phyloP scores from a whole-genome alignment of 306 rosid genomes.

The Vigna mungo region DNA sequence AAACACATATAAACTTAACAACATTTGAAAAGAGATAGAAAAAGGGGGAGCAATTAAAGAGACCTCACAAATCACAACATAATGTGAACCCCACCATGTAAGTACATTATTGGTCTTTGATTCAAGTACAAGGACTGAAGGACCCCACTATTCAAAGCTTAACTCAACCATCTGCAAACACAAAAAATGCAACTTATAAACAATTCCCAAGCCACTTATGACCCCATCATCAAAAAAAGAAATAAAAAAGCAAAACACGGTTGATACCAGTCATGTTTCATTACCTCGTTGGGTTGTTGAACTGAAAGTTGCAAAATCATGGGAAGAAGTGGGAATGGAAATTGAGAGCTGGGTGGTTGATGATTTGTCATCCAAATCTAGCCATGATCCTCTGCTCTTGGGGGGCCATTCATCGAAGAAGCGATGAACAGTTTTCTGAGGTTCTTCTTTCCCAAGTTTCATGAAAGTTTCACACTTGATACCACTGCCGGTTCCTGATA shows the following conservation, averaged over 20 bases:
- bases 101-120: slow-evolving; percentile 58
- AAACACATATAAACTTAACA: slow-evolving; percentile 51
- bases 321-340: slow-evolving; percentile 76
- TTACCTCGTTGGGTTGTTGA: slow-evolving; percentile 62
- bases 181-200: slow-evolving; percentile 12
- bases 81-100: slow-evolving; percentile 43
- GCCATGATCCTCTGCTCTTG: slow-evolving; percentile 75
- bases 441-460: slow-evolving; percentile 62
- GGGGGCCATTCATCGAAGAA: slow-evolving; percentile 96
- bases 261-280: background rate
- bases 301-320: slow-evolving; percentile 70
- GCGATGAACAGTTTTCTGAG: slow-evolving; percentile 85
- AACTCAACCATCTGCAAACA: slow-evolving; percentile 68
- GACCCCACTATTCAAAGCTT: slow-evolving; percentile 49
- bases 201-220: slow-evolving; percentile 1
- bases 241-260: background rate
- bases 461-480: slow-evolving; percentile 42
- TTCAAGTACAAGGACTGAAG: slow-evolving; percentile 44
- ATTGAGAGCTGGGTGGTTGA: slow-evolving; percentile 91
- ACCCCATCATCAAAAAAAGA: background rate
- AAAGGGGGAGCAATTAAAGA: slow-evolving; percentile 22
- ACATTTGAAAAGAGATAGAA: slow-evolving; percentile 19
- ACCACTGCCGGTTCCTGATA: slow-evolving; percentile 44
- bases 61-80: slow-evolving; percentile 45
- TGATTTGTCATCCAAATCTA: slow-evolving; percentile 81